phyloP scores from a whole-genome alignment of 768 basidiomycete species.

The Steccherinum ochraceum region DNA sequence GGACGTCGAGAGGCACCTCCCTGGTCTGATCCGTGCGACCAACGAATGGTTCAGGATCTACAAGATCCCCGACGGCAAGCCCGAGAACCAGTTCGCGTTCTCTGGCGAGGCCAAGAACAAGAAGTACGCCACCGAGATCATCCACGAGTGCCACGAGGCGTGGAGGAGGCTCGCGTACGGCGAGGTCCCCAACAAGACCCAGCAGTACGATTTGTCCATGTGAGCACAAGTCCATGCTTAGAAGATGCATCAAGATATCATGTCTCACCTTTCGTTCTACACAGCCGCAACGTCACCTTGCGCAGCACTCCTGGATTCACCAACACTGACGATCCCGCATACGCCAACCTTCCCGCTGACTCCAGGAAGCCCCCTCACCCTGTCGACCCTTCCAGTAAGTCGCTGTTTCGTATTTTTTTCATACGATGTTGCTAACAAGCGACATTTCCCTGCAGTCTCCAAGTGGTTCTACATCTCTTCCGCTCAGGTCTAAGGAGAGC shows the following conservation, averaged over 20 bases:
- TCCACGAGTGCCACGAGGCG: constrained; percentile 97
- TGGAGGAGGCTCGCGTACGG: constrained; percentile 92
- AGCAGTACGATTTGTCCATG: constrained; percentile 79
- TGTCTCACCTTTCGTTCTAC: neutral
- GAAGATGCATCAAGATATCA: neutral
- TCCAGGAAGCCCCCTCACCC: constrained; percentile 82
- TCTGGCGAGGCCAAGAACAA: constrained; percentile 99
- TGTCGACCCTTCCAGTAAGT: constrained; percentile 84
- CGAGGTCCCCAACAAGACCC: constrained; percentile 67
- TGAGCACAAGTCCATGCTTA: constrained; percentile 33
- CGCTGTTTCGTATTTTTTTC: neutral
- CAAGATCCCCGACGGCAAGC: constrained; percentile 95
- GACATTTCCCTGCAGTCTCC: constrained; percentile 56
- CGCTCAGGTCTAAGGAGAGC: constrained; percentile 65
- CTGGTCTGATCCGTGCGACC: constrained; percentile 92
- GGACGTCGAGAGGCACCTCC: constrained; percentile 97
- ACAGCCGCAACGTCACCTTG: constrained; percentile 76
- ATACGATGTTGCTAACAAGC: too few relatives aligned
- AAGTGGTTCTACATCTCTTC: constrained; percentile 96
- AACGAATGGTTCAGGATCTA: constrained; percentile 99
- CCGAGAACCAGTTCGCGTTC: constrained; percentile 98
- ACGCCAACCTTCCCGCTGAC: constrained; percentile 65
- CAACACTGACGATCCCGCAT: constrained; percentile 52
- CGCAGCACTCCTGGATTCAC: constrained; percentile 68
- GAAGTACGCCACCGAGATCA: constrained; percentile 98